phyloP scores from a whole-genome alignment of 257 asterid species.

The Lycium barbarum region DNA sequence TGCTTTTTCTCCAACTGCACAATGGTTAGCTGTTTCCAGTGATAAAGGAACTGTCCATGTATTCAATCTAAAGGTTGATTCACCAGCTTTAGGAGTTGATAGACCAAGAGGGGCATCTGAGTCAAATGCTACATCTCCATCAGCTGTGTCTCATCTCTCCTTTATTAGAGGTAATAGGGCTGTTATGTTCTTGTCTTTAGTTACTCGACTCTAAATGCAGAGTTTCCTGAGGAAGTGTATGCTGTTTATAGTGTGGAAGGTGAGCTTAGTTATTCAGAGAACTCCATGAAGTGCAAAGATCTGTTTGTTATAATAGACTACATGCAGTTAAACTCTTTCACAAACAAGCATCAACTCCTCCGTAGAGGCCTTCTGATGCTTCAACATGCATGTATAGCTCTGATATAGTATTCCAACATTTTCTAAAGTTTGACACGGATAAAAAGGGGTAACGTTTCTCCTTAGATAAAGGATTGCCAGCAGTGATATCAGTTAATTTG shows the following conservation, averaged over 20 bases:
- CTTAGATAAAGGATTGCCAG: background rate
- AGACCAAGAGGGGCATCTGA: slow-evolving; percentile 58
- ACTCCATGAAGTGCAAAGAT: background rate
- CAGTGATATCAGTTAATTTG: slow-evolving; percentile 7
- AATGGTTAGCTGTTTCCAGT: slow-evolving; percentile 97
- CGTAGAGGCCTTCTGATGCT: background rate
- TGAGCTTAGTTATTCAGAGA: slow-evolving; percentile 6
- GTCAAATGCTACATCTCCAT: slow-evolving; percentile 45
- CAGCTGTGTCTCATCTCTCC: slow-evolving; percentile 76
- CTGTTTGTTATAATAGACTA: background rate
- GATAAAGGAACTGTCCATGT: slow-evolving; percentile 96
- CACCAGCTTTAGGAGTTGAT: slow-evolving; percentile 60
- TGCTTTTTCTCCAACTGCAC: slow-evolving; percentile 80
- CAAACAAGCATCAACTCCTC: background rate
- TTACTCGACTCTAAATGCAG: background rate
- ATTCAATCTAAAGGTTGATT: slow-evolving; percentile 73
- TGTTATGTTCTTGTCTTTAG: background rate
- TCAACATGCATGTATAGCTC: background rate
- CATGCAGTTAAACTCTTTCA: background rate
- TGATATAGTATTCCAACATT: background rate
- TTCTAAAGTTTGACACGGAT: background rate
- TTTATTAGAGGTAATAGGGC: slow-evolving; percentile 75
- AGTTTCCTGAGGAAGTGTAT: background rate
- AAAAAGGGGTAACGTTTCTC: background rate
- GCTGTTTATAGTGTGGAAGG: background rate